A percentile compares a stretch with the other conserved stretches of the same genome.
phyloP scores from a whole-genome alignment of 2,329 filamentous ascomycete species.

The Xenoacremonium recifei region DNA sequence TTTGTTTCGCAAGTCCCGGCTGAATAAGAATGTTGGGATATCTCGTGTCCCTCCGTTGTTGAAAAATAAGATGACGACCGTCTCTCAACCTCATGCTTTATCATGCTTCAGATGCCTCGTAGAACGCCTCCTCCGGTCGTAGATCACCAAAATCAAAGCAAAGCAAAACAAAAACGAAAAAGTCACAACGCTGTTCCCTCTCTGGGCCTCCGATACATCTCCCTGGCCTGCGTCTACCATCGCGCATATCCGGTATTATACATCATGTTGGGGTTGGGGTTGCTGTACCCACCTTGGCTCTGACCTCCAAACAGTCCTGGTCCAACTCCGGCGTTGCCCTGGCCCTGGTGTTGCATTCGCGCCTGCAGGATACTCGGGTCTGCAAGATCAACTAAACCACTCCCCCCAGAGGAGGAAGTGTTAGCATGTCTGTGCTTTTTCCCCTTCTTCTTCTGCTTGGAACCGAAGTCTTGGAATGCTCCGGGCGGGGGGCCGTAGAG shows the following conservation, averaged over 20 bases:
- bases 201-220: slow-evolving; percentile 1
- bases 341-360: slow-evolving; percentile 86
- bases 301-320: slow-evolving; percentile 88
- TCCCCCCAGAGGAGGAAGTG: slow-evolving; percentile 99
- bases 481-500: slow-evolving; percentile 86
- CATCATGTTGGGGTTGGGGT: slow-evolving; percentile 75
- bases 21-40: slow-evolving; percentile 30
- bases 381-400: slow-evolving; percentile 99
- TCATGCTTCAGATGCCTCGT: slow-evolving; percentile 26
- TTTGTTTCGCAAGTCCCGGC: slow-evolving; percentile 30
- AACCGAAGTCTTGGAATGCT: slow-evolving; percentile 85
- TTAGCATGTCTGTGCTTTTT: slow-evolving; percentile 99
- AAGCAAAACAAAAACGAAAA: slow-evolving; percentile 17
- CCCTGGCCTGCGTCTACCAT: slow-evolving; percentile 51
- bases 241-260: slow-evolving; percentile 70
- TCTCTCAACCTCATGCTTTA: slow-evolving; percentile 18
- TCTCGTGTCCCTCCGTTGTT: slow-evolving; percentile 29
- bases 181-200: slow-evolving; percentile 20
- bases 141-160: slow-evolving; percentile 20
- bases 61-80: slow-evolving; percentile 22
- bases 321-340: slow-evolving; percentile 79
- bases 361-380: slow-evolving; percentile 99
- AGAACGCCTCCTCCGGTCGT: slow-evolving; percentile 27
- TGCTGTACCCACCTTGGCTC: slow-evolving; percentile 96
- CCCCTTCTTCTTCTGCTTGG: slow-evolving; percentile 99